Conservation (phyloP, 306 rosid species). For the Trifolium repens region DNA sequence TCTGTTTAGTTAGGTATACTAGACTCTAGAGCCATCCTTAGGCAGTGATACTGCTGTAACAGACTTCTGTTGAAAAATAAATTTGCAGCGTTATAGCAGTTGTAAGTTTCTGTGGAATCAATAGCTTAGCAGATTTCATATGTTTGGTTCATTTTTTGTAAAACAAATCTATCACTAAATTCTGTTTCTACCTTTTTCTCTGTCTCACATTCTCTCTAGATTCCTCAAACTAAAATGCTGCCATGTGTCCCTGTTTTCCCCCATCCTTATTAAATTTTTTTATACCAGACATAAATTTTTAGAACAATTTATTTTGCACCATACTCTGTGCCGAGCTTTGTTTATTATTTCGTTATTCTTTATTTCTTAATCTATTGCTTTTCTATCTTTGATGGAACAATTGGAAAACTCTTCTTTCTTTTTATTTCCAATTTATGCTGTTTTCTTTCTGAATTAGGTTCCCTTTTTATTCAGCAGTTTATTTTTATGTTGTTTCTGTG, state of each 20-base stretch:
- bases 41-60: not conserved
- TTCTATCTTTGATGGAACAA: not conserved
- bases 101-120: constrained; percentile 3
- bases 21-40: not conserved
- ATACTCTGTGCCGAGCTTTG: not conserved
- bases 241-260: constrained; percentile 10
- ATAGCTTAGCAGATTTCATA: not conserved
- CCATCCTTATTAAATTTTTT: not conserved
- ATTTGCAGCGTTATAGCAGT: not conserved
- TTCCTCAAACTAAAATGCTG: constrained; percentile 11
- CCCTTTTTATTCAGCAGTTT: constrained; percentile 6
- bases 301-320: not conserved
- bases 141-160: not conserved
- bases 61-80: not conserved
- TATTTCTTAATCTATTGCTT: not conserved
- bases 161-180: not conserved
- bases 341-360: not conserved
- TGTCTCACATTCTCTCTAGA: not conserved
- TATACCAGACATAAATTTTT: not conserved
- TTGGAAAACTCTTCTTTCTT: not conserved
- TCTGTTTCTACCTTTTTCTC: constrained; percentile 1
- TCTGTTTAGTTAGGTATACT: not conserved
- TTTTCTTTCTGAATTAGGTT: constrained; percentile 10
- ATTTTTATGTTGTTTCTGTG: constrained; percentile 4
- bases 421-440: constrained; percentile 3